Evolutionary conservation across 768 basidiomycete species (phyloP), one percentile per base, ranked within the genome.

Genomic region (Trametes cingulata): DNA sequence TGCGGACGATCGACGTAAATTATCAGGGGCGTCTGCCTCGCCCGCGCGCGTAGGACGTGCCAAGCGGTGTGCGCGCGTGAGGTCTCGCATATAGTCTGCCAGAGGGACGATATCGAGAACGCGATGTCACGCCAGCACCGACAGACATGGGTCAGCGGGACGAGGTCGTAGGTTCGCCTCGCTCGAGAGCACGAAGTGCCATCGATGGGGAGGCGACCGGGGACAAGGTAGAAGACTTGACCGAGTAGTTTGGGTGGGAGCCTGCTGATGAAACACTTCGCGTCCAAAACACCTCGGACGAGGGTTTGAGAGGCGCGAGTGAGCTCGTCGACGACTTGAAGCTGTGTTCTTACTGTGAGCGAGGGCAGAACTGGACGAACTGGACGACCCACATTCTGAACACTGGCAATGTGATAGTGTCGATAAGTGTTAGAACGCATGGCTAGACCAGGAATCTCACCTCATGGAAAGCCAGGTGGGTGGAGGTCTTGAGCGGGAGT

Each of bases 131-230:
- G 60, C 65, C 65, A 67, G 39, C 53, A 25, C 0, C 55, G 47
- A 43, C 62, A 67, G 42, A 64, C 65, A 37, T 67, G 65, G 9
- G 59, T 66, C 40, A 61, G 17, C 5, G 65, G 49, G 14, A 66
- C n/a, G 9, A 58, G 54, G 29, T 60, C 55, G 52, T 56, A 61
- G 1, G 62, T 63, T 29, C 47, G 52, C 14, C 37, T 60, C 0
- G 47, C 40, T 1, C 35, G 13, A 15, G 27, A 54, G 1, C n/a
- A 17, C 36, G 20, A n/a, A 1, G 51, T 33, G 6, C 43, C 51
- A 12, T 13, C 17, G 19, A 27, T 8, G 2, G 57, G 39, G 10
- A 56, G 56, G 10, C 27, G 10, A 40, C 33, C 27, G 1, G 60
- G 49, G 14, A 56, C 52, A 25, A 56, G 17, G 2, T 36, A 52